Conservation (phyloP, 805 yeast genomes). For the Lipomyces chichibuensis region DNA sequence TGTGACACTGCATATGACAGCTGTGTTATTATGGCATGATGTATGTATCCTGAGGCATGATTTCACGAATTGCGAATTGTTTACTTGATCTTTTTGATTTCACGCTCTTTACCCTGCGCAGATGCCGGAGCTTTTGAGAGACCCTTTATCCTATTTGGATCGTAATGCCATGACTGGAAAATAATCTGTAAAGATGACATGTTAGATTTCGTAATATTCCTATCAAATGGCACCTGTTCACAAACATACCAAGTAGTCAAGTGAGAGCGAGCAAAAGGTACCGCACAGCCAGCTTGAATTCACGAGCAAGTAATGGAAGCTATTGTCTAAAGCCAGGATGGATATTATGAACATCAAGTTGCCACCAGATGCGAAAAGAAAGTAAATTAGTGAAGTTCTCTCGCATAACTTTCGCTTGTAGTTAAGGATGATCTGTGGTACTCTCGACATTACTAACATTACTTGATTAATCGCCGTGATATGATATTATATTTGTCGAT, state of each 20-base stretch:
- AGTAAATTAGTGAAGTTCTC: constrained; percentile 91
- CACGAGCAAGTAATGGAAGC: constrained; percentile 69
- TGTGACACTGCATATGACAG: background rate
- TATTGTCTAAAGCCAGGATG: constrained; percentile 68
- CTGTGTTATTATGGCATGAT: background rate
- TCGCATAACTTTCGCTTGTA: constrained; percentile 88
- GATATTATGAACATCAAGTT: constrained; percentile 88
- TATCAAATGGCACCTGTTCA: too few relatives aligned
- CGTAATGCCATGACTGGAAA: constrained; percentile 32
- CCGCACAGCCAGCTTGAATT: constrained; percentile 95
- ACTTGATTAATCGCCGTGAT: background rate
- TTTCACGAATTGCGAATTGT: background rate
- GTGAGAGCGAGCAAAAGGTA: constrained; percentile 77
- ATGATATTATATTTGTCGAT: background rate
- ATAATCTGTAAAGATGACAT: constrained; percentile 19
- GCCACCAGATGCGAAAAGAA: constrained; percentile 92
- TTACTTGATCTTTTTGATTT: background rate
- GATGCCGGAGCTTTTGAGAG: background rate
- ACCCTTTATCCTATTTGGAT: constrained; percentile 7
- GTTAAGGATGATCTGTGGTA: constrained; percentile 89
- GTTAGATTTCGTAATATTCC: background rate
- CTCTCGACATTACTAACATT: constrained; percentile 56
- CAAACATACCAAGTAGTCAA: constrained; percentile 53
- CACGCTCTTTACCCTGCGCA: background rate
- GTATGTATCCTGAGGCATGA: background rate